phyloP scores from a whole-genome alignment of 2,329 filamentous ascomycete species.

The Colletotrichum kahawae region DNA sequence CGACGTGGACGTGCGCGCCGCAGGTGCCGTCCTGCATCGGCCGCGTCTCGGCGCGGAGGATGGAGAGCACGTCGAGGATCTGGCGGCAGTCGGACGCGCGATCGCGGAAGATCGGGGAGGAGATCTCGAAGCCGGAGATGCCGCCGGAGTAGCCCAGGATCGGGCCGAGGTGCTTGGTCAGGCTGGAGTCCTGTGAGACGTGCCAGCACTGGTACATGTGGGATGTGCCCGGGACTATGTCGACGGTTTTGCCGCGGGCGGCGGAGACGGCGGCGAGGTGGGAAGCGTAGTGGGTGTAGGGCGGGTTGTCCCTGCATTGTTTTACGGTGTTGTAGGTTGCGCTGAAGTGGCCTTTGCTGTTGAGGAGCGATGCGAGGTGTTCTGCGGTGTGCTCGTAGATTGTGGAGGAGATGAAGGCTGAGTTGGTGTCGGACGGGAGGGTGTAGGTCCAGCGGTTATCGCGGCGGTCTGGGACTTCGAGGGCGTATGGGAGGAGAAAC shows the following conservation, averaged over 20 bases:
- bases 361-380: not conserved
- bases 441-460: conserved; percentile 1
- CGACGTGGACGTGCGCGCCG: conserved; percentile 13
- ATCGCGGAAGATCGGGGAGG: not conserved
- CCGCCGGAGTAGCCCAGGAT: conserved; percentile 1
- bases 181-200: not conserved
- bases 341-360: not conserved
- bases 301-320: not conserved
- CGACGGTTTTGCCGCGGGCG: not conserved
- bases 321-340: not conserved
- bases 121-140: not conserved
- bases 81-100: not conserved
- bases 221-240: not conserved
- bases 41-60: not conserved
- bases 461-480: not conserved
- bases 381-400: not conserved
- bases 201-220: not conserved
- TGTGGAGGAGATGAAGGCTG: not conserved
- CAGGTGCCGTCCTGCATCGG: not conserved
- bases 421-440: rapidly evolving
- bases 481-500: not conserved
- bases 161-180: not conserved
- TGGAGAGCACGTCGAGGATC: not conserved
- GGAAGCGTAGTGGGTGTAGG: not conserved
- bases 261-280: not conserved